Conservation (phyloP, 1,284 basidiomycete species). For the Stygiomarasmius scandens region DNA sequence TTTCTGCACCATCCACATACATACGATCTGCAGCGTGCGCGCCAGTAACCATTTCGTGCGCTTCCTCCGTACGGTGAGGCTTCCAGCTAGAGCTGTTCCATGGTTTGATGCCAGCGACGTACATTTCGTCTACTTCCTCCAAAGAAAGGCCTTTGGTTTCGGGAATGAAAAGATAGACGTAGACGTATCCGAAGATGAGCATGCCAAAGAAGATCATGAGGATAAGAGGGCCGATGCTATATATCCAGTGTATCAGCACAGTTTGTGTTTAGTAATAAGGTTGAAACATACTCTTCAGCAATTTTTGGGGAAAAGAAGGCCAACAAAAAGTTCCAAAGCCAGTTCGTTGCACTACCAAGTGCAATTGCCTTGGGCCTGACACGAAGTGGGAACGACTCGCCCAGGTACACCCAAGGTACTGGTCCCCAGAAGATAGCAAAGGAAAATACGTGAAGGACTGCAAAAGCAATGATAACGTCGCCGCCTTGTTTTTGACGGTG, state of each 20-base stretch:
- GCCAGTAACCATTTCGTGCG: slow-evolving; percentile 33
- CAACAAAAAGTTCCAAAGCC: slow-evolving; percentile 79
- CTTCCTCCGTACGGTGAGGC: slow-evolving; percentile 45
- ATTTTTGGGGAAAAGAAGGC: slow-evolving; percentile 71
- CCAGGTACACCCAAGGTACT: slow-evolving; percentile 55
- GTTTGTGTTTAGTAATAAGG: background rate
- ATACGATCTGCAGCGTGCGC: background rate
- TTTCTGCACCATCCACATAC: too few relatives aligned
- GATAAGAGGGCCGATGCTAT: slow-evolving; percentile 74
- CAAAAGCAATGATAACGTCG: slow-evolving; percentile 73
- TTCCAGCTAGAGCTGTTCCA: slow-evolving; percentile 67
- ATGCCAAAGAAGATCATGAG: slow-evolving; percentile 78
- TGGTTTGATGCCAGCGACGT: slow-evolving; percentile 63
- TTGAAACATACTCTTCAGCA: slow-evolving; percentile 43
- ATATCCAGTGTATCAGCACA: background rate
- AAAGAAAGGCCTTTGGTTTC: slow-evolving; percentile 76
- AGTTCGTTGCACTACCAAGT: slow-evolving; percentile 60
- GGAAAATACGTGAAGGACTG: slow-evolving; percentile 74
- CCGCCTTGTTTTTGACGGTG: slow-evolving; percentile 60
- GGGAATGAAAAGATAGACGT: slow-evolving; percentile 73
- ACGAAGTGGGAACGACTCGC: slow-evolving; percentile 68
- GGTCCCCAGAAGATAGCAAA: slow-evolving; percentile 78
- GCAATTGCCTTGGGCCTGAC: slow-evolving; percentile 78
- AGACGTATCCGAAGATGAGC: slow-evolving; percentile 68
- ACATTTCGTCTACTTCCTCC: slow-evolving; percentile 80